A percentile compares a stretch with the other conserved stretches of the same genome.
phyloP scores from a whole-genome alignment of 1,284 basidiomycete species.

The Ganoderma sinense region DNA sequence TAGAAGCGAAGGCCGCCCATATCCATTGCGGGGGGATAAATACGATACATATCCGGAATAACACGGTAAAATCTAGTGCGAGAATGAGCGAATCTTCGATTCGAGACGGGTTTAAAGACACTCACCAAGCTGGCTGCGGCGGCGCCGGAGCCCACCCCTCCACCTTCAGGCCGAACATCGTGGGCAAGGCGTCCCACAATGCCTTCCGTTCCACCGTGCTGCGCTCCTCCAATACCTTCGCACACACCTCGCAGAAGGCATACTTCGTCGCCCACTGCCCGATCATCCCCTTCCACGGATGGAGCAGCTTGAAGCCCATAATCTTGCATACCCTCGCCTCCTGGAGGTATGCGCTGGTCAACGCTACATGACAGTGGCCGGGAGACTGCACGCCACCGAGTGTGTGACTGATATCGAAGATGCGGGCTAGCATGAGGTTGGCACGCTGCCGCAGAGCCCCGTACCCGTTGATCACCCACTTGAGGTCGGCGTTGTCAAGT shows the following conservation, averaged over 20 bases:
- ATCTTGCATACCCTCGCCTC: background rate
- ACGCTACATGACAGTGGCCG: background rate
- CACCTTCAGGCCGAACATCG: background rate
- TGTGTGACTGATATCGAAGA: background rate
- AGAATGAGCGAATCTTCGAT: background rate
- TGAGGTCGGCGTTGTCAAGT: slow-evolving; percentile 15
- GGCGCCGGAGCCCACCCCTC: background rate
- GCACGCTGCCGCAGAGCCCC: background rate
- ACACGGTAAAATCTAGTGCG: background rate
- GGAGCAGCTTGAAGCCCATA: background rate
- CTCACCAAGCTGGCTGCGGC: background rate
- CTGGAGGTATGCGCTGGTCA: background rate
- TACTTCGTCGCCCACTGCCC: background rate
- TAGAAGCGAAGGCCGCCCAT: too few relatives aligned
- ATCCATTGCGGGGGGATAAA: too few relatives aligned
- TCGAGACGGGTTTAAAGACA: background rate
- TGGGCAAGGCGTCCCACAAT: background rate
- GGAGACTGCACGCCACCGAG: background rate
- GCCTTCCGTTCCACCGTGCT: slow-evolving; percentile 5
- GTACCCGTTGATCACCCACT: slow-evolving; percentile 4
- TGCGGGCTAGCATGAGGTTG: background rate
- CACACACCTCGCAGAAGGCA: slow-evolving; percentile 3
- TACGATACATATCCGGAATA: too few relatives aligned
- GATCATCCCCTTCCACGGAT: background rate
- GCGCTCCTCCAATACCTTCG: slow-evolving; percentile 1